Evolutionary conservation across 2,329 filamentous ascomycete genomes (phyloP).

Genomic region (Fusarium guadeloupense): DNA sequence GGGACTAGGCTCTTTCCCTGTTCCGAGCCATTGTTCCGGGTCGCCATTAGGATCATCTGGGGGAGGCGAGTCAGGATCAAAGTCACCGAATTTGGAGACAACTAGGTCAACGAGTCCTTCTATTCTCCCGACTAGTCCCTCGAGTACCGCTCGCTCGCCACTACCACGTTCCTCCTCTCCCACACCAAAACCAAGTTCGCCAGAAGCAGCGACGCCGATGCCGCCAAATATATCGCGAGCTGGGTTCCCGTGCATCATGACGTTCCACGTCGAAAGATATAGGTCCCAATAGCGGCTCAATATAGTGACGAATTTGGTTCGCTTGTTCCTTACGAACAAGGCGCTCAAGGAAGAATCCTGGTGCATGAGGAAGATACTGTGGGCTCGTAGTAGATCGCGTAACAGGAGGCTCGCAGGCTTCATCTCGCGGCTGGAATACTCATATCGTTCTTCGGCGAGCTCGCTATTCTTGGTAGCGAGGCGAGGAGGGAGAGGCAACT

Average conservation of each 20-base stretch:
- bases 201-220: conserved; percentile 87
- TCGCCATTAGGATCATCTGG: conserved; percentile 40
- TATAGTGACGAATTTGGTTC: conserved; percentile 75
- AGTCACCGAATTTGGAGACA: conserved; percentile 83
- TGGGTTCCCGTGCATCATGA: conserved; percentile 90
- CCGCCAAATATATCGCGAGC: conserved; percentile 80
- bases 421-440: conserved; percentile 91
- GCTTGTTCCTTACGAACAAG: conserved; percentile 70
- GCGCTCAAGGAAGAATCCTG: conserved; percentile 79
- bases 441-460: conserved; percentile 60
- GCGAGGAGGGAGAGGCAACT: conserved; percentile 68
- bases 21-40: conserved; percentile 73
- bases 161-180: conserved; percentile 96
- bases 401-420: conserved; percentile 82
- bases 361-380: conserved; percentile 86
- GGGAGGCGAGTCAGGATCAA: conserved; percentile 42
- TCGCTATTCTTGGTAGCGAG: conserved; percentile 54
- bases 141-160: conserved; percentile 90
- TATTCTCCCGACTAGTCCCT: conserved; percentile 82
- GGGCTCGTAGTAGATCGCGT: conserved; percentile 82
- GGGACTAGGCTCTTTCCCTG: conserved; percentile 70
- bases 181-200: conserved; percentile 91
- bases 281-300: conserved; percentile 84
- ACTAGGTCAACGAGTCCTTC: conserved; percentile 89
- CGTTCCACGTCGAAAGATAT: conserved; percentile 80